Evolutionary conservation across 1,139 yeast genomes (phyloP), one percentile per base, ranked within the genome.

Genomic region (Arxiozyma bovina): DNA sequence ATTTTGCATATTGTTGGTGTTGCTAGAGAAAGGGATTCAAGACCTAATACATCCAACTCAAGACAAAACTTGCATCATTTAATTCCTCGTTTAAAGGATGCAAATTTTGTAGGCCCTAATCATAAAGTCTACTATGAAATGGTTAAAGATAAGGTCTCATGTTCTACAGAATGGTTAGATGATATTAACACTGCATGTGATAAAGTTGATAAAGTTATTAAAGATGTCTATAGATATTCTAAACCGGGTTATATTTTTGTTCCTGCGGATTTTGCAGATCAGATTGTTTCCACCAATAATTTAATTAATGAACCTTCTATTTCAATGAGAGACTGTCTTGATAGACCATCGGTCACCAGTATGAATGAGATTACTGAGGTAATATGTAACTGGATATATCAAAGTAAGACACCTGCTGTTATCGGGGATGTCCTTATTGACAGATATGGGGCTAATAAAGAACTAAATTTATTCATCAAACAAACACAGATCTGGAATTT

Each of bases 181-280:
- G 73, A 76, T 57, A 76, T 81, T 38, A 69, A 73, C 2, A 68
- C 71, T 12, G 84, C 82, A 1, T 74, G 81, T 27, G 73, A 73
- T 38, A 77, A 80, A 63, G 76, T 89, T 54, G 96, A 89, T 67
- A 73, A 73, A 34, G 87, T 87, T 4, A 78, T 89, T 58, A 65
- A 67, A 48, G 74, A 77, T 40, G 81, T 87, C 40, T 73, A 80
- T 60, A 73, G 70, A 48, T 75, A 77, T 55, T 81, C 85, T 34
- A 79, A 85, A 65, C 96, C 96, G 0, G 96, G 95, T 8, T 88
- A 85, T 65, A 71, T 89, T 55, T 87, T 80, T 65, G 69, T 89
- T 48, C 96, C 96, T 2, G 74, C 79, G 46, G 91, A 88, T 65
- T 70, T 86, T 63, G 81, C 83, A 11, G 79, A 79, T 61, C 63